phyloP scores from a whole-genome alignment of 108 stramenopile genomes.

The Cyclostephanos tholiformis region DNA sequence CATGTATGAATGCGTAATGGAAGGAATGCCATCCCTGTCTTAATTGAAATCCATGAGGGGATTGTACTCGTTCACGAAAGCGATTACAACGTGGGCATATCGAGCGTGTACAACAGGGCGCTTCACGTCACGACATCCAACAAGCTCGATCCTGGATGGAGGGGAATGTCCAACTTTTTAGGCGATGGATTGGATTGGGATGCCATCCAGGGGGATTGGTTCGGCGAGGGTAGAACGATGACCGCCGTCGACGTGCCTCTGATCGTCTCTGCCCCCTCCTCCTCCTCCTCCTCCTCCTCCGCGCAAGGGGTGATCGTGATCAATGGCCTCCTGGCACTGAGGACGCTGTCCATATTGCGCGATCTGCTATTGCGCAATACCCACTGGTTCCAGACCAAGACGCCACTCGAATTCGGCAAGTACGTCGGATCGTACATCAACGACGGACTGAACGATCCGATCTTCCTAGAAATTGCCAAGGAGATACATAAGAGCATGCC shows the following conservation, averaged over 20 bases:
- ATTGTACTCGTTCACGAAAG: conserved; percentile 59
- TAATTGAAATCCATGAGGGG: conserved; percentile 51
- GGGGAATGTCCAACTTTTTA: background rate
- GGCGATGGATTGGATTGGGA: conserved; percentile 34
- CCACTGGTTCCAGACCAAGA: conserved; percentile 69
- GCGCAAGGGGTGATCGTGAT: conserved; percentile 32
- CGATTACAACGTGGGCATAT: conserved; percentile 54
- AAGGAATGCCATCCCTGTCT: conserved; percentile 54
- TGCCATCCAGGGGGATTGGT: conserved; percentile 31
- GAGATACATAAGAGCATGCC: conserved; percentile 59
- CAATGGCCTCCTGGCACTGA: conserved; percentile 29
- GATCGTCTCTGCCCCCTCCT: background rate
- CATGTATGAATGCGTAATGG: conserved; percentile 49
- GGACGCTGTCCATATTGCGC: conserved; percentile 22
- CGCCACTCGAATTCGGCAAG: conserved; percentile 62
- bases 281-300: background rate
- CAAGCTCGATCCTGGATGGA: conserved; percentile 42
- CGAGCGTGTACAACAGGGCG: conserved; percentile 60
- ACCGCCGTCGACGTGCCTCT: background rate
- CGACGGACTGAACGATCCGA: conserved; percentile 68
- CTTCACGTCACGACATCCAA: conserved; percentile 46
- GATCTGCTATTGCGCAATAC: conserved; percentile 36
- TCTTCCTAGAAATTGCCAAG: conserved; percentile 59
- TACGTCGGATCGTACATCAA: conserved; percentile 78
- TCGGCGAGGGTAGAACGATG: conserved; percentile 13